A percentile compares a stretch with the other conserved stretches of the same genome.
Conservation (phyloP, 1,139 yeast species). For the Scheffersomyces insectosa region DNA sequence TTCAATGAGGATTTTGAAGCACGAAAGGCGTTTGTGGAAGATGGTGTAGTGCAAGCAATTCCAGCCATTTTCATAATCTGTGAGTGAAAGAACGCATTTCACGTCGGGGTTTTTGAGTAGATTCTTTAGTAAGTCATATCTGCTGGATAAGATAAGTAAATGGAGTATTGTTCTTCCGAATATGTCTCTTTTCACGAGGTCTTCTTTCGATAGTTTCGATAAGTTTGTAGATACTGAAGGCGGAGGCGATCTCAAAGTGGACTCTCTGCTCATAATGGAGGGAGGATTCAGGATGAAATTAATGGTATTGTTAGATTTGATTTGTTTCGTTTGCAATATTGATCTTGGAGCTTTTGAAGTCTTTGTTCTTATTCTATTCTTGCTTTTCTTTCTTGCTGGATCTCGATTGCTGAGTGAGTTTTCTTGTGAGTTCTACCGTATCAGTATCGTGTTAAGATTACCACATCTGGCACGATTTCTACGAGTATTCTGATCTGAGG, state of each 20-base stretch:
- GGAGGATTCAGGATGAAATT: background rate
- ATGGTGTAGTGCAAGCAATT: conserved; percentile 74
- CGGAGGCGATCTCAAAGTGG: conserved; percentile 1
- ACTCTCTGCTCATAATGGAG: conserved; percentile 1
- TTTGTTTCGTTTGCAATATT: no score
- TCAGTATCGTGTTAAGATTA: no score
- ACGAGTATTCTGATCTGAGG: no score
- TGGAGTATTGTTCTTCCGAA: conserved; percentile 75
- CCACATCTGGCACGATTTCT: no score
- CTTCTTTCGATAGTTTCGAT: conserved; percentile 38
- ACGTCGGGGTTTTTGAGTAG: conserved; percentile 49
- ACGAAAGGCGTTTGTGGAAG: conserved; percentile 56
- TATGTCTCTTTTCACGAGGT: conserved; percentile 58
- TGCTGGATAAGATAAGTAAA: conserved; percentile 53
- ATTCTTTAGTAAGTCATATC: conserved; percentile 44
- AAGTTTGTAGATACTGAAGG: conserved; percentile 10
- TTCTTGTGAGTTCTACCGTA: no score
- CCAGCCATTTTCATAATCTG: conserved; percentile 83
- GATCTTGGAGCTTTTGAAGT: no score
- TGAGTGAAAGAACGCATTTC: conserved; percentile 35
- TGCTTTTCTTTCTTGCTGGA: no score
- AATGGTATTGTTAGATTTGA: no score
- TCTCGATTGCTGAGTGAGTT: no score
- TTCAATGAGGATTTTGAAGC: conserved; percentile 54
- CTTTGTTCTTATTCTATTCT: no score